A percentile compares a stretch with the other conserved stretches of the same genome.
These are phyloP conservation scores for Lathyrus tuberosus DNA, from an alignment of 306 rosid species.

Conservation along the genomic window DNA sequence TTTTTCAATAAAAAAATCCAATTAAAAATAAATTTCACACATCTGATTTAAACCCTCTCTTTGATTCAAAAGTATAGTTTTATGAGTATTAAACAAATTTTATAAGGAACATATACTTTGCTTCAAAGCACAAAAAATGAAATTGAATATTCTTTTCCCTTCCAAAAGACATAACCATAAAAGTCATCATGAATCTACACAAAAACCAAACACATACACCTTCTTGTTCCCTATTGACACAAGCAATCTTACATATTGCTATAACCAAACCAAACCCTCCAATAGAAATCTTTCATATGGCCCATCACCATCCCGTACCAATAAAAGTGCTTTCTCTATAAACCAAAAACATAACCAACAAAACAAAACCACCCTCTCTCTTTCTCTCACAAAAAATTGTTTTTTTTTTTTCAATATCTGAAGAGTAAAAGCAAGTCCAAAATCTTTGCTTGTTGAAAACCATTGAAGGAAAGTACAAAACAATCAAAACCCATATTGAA, in stretches of 20 bases:
- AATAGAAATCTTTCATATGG: constrained; percentile 1
- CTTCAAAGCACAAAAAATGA: constrained; percentile 56
- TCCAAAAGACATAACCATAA: constrained; percentile 20
- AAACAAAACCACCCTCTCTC: constrained; percentile 33
- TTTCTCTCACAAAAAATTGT: neutral
- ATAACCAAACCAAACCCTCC: constrained; percentile 28
- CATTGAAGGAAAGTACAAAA: constrained; percentile 31
- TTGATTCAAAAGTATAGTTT: neutral
- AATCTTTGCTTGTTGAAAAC: constrained; percentile 63
- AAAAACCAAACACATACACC: constrained; percentile 32
- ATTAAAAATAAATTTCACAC: too few species aligned
- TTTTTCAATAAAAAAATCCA: too few species aligned
- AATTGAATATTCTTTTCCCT: constrained; percentile 47
- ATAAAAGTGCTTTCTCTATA: constrained; percentile 47
- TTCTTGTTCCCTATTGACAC: constrained; percentile 24
- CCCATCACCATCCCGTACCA: constrained; percentile 45
- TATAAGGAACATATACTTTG: constrained; percentile 49
- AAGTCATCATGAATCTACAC: neutral
- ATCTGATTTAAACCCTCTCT: too few species aligned
- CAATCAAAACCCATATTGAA: constrained; percentile 38
- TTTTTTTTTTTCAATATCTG: constrained; percentile 10
- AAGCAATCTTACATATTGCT: constrained; percentile 42
- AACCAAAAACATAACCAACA: constrained; percentile 47
- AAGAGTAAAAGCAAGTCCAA: constrained; percentile 65
- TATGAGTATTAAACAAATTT: constrained; percentile 28